Conservation (phyloP, 352 stramenopile genomes). For the Pythium utonaiense region DNA sequence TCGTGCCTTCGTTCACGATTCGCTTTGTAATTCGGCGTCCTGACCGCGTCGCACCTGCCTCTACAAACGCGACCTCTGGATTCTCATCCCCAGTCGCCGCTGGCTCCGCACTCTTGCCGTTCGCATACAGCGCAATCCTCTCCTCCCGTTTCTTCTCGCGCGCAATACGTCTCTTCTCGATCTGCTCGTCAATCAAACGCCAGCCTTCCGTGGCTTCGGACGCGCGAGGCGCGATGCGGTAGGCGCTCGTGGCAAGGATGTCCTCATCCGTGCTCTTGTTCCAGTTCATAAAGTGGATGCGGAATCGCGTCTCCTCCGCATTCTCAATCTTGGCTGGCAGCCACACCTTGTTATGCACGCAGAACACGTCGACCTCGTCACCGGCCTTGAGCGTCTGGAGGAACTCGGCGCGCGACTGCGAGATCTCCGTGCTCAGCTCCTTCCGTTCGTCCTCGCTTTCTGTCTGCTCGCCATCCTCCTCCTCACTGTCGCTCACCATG, state of each 20-base stretch:
- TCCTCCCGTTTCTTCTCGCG: conserved; percentile 23
- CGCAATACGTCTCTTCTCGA: conserved; percentile 35
- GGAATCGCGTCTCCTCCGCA: conserved; percentile 26
- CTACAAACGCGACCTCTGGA: conserved; percentile 40
- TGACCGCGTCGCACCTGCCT: conserved; percentile 57
- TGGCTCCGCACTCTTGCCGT: neutral
- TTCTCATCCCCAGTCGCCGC: neutral
- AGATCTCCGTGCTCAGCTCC: neutral
- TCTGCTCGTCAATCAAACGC: conserved; percentile 37
- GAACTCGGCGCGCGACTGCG: conserved; percentile 19
- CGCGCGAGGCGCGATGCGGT: conserved; percentile 41
- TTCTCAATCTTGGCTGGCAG: conserved; percentile 53
- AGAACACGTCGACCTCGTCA: conserved; percentile 59
- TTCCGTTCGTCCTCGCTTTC: neutral
- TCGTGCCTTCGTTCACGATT: conserved; percentile 30
- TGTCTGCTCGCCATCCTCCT: conserved; percentile 9
- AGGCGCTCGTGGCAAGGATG: conserved; percentile 27
- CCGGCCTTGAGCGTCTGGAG: conserved; percentile 27
- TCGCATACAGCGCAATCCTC: neutral
- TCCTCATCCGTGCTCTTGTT: conserved; percentile 53
- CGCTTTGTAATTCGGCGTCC: conserved; percentile 68
- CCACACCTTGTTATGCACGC: conserved; percentile 46
- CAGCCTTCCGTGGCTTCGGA: conserved; percentile 36
- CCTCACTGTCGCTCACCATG: neutral
- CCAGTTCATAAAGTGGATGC: conserved; percentile 69